These are phyloP conservation scores for Aspergillus sojae DNA, from an alignment of 2,329 filamentous ascomycete species.

Conservation along the genomic window DNA sequence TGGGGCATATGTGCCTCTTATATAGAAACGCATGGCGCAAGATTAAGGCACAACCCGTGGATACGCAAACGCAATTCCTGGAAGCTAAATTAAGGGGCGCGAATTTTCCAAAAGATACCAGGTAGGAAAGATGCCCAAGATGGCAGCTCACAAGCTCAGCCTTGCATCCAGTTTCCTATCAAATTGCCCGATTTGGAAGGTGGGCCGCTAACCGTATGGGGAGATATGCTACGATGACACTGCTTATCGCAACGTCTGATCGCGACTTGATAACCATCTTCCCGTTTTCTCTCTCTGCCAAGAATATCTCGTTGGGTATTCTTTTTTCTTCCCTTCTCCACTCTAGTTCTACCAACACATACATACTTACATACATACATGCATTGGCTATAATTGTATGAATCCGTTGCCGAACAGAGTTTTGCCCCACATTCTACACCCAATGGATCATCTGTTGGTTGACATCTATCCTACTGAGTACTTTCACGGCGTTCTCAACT, in stretches of 20 bases:
- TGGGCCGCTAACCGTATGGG: constrained; percentile 14
- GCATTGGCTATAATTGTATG: background rate
- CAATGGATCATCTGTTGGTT: background rate
- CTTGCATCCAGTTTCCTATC: background rate
- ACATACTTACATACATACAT: background rate
- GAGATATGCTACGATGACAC: constrained; percentile 26
- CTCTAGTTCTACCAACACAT: too few species aligned
- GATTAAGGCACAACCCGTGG: background rate
- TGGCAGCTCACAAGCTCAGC: constrained; percentile 11
- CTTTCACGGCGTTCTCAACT: too few species aligned
- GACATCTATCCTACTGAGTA: too few species aligned
- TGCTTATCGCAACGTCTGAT: constrained; percentile 14
- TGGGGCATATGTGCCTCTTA: constrained; percentile 10
- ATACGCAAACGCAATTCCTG: background rate
- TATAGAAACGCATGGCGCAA: constrained; percentile 15
- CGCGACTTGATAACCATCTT: background rate
- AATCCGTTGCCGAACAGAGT: background rate
- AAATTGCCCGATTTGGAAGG: constrained; percentile 23
- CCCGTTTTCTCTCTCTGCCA: background rate
- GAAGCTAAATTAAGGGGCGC: background rate
- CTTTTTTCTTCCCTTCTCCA: background rate
- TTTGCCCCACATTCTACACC: background rate
- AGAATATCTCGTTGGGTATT: background rate
- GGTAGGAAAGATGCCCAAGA: background rate
- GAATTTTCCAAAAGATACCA: background rate